phyloP scores from a whole-genome alignment of 495 filamentous ascomycete species.

The Cairneyella variabilis region DNA sequence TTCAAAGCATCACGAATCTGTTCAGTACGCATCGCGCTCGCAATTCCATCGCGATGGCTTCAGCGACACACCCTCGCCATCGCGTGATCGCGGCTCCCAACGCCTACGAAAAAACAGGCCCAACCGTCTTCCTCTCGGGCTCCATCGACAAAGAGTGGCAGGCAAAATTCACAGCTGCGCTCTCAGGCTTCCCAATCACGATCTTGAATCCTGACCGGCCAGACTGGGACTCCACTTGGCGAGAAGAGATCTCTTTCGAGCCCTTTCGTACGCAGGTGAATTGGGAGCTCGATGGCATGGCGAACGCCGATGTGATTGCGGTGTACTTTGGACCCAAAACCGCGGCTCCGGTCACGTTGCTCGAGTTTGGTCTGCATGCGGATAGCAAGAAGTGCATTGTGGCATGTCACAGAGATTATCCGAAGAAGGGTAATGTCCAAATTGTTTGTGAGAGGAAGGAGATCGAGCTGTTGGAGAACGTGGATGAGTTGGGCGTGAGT shows the following conservation, averaged over 20 bases:
- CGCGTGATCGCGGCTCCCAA: conserved; percentile 13
- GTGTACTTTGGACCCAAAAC: conserved; percentile 50
- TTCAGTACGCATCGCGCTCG: too few species aligned
- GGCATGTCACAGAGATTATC: conserved; percentile 46
- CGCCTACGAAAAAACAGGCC: conserved; percentile 2
- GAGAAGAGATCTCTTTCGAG: conserved; percentile 36
- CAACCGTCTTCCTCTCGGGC: conserved; percentile 23
- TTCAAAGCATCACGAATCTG: too few species aligned
- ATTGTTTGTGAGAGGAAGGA: conserved; percentile 45
- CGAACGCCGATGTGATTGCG: conserved; percentile 47
- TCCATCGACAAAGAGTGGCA: conserved; percentile 38
- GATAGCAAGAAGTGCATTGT: conserved; percentile 44
- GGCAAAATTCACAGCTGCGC: conserved; percentile 27
- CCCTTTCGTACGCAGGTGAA: conserved; percentile 50
- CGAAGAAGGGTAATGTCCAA: conserved; percentile 53
- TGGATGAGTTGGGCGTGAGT: conserved; percentile 27
- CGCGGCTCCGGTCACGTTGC: conserved; percentile 42
- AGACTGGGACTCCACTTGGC: conserved; percentile 52
- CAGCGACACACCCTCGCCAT: neutral
- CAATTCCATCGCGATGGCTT: too few species aligned
- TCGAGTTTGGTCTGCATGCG: conserved; percentile 51
- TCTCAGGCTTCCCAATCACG: conserved; percentile 44
- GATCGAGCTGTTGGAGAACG: conserved; percentile 15
- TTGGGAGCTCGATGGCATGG: conserved; percentile 57
- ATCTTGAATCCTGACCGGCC: conserved; percentile 54